phyloP scores from a whole-genome alignment of 2,329 filamentous ascomycete species.

The Calonectria hawksworthii region DNA sequence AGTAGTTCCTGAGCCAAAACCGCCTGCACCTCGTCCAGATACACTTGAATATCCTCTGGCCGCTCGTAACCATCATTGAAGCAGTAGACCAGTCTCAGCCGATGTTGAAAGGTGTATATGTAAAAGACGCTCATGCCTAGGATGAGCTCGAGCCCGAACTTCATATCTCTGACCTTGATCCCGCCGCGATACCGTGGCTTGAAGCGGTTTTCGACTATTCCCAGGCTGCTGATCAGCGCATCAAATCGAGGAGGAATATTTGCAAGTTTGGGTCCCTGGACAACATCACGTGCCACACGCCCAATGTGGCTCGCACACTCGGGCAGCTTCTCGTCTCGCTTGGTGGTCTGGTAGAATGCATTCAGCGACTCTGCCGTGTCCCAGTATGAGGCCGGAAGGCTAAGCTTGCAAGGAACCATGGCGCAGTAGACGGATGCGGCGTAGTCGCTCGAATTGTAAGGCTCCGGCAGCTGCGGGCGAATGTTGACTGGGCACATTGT shows the following conservation, averaged over 20 bases:
- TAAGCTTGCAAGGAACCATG: neutral
- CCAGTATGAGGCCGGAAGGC: slow-evolving; percentile 14
- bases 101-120: slow-evolving; percentile 40
- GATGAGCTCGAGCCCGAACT: slow-evolving; percentile 41
- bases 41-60: neutral
- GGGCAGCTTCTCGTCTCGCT: slow-evolving; percentile 5
- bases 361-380: slow-evolving; percentile 13
- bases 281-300: slow-evolving; percentile 26
- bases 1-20: neutral
- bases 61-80: slow-evolving; percentile 44
- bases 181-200: neutral
- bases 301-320: slow-evolving; percentile 35
- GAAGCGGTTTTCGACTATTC: slow-evolving; percentile 30
- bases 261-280: slow-evolving; percentile 39
- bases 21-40: slow-evolving; percentile 3
- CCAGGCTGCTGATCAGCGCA: slow-evolving; percentile 44
- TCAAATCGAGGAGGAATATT: slow-evolving; percentile 35
- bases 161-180: slow-evolving; percentile 30
- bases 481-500: slow-evolving; percentile 43
- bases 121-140: slow-evolving; percentile 43
- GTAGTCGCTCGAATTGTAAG: slow-evolving; percentile 30
- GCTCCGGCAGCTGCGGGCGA: slow-evolving; percentile 39
- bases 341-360: slow-evolving; percentile 13
- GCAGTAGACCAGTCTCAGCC: slow-evolving; percentile 40
- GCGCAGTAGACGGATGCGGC: slow-evolving; percentile 21